Conservation (phyloP, 768 basidiomycete species). For the Rhizopogon rudus region DNA sequence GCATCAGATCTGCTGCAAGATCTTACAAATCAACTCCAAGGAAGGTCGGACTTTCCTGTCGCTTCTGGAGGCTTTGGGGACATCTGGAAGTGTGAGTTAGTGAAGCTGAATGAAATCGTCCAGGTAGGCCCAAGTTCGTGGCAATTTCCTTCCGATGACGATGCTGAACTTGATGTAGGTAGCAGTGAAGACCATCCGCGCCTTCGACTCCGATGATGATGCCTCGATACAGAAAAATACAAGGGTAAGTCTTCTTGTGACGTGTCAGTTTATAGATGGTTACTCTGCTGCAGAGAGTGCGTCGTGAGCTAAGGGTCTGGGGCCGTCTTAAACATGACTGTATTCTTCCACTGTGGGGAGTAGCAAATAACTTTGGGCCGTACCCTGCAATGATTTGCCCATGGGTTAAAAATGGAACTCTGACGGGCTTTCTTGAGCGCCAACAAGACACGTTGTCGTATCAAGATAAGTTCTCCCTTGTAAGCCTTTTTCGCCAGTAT, state of each 20-base stretch:
- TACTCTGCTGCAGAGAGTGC: conserved; percentile 6
- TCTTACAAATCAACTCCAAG: too few relatives aligned
- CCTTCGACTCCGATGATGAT: neutral
- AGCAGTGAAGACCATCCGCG: neutral
- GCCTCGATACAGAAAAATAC: neutral
- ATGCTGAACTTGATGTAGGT: neutral
- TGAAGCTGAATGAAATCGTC: neutral
- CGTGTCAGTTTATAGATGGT: neutral
- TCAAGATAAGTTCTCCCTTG: conserved; percentile 10
- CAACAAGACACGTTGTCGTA: conserved; percentile 1
- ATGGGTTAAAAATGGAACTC: conserved; percentile 10
- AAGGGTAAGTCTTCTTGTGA: neutral
- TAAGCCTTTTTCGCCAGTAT: neutral
- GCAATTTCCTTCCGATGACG: too few relatives aligned
- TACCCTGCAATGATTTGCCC: conserved; percentile 17
- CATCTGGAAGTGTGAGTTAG: neutral
- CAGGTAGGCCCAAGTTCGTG: neutral
- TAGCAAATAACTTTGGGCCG: conserved; percentile 13
- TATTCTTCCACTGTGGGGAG: conserved; percentile 14
- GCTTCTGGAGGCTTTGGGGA: neutral
- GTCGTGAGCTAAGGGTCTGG: conserved; percentile 19
- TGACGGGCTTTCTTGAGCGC: conserved; percentile 9
- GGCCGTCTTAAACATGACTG: conserved; percentile 13
- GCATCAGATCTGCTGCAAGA: too few relatives aligned
- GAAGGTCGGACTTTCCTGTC: too few relatives aligned